Evolutionary conservation across 495 filamentous ascomycete genomes (phyloP).

Genomic region (Penicillium turbatum): DNA sequence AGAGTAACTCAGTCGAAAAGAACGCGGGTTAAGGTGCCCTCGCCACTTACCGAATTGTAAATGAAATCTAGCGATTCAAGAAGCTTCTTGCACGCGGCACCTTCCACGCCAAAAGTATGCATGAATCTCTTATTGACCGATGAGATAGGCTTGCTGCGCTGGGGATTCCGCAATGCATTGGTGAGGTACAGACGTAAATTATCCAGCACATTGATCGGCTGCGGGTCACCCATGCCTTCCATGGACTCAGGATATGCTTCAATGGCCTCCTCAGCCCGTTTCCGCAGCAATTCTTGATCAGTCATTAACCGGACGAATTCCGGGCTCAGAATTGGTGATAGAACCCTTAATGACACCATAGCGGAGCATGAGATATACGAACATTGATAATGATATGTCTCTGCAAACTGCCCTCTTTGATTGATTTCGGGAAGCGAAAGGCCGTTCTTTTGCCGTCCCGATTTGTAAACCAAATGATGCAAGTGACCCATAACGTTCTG

Average conservation of each 20-base stretch:
- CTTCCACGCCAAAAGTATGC: constrained; percentile 57
- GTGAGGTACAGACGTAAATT: constrained; percentile 59
- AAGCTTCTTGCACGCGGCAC: constrained; percentile 54
- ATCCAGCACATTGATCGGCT: constrained; percentile 47
- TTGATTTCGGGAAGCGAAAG: constrained; percentile 23
- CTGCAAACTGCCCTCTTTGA: constrained; percentile 32
- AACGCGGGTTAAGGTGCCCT: background rate
- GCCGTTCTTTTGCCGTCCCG: constrained; percentile 30
- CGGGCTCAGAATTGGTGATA: constrained; percentile 48
- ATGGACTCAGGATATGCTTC: constrained; percentile 55
- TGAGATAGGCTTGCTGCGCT: constrained; percentile 52
- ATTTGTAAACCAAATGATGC: constrained; percentile 45
- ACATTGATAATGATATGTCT: constrained; percentile 55
- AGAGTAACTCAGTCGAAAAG: no score
- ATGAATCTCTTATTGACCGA: constrained; percentile 68
- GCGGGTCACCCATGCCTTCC: constrained; percentile 45
- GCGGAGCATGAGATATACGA: constrained; percentile 52
- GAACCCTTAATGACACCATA: constrained; percentile 50
- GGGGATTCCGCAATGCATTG: constrained; percentile 51
- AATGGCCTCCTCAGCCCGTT: constrained; percentile 50
- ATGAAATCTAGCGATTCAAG: constrained; percentile 62
- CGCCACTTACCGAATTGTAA: constrained; percentile 29
- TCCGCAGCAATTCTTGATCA: constrained; percentile 49
- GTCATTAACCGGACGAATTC: constrained; percentile 52
- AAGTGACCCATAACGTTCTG: constrained; percentile 30